Conservation (phyloP, 352 stramenopile species). For the Pythium scleroteichum region DNA sequence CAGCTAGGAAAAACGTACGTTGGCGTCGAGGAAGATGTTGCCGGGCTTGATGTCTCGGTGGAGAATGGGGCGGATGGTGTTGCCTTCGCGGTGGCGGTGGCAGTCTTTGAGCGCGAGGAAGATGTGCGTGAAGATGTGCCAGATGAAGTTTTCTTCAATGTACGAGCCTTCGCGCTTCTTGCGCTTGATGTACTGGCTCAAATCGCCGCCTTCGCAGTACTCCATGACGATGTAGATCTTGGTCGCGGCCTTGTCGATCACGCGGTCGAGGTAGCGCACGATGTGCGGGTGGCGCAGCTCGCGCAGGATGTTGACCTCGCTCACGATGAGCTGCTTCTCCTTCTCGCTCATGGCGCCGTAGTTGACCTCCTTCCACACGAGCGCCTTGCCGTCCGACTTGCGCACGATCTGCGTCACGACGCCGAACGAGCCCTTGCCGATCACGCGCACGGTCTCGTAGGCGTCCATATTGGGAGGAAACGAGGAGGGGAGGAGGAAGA, state of each 20-base stretch:
- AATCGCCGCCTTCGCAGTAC: slow-evolving; percentile 90
- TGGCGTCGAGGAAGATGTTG: slow-evolving; percentile 92
- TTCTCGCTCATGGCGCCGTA: slow-evolving; percentile 93
- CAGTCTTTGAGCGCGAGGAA: slow-evolving; percentile 91
- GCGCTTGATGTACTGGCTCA: slow-evolving; percentile 90
- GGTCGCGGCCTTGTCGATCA: slow-evolving; percentile 91
- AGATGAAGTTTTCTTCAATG: slow-evolving; percentile 93
- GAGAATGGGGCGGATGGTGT: slow-evolving; percentile 79
- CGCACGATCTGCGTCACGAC: slow-evolving; percentile 90
- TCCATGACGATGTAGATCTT: slow-evolving; percentile 97
- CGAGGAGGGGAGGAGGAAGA: background rate
- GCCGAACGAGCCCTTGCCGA: slow-evolving; percentile 92
- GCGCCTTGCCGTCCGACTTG: slow-evolving; percentile 86
- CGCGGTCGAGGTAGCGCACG: slow-evolving; percentile 92
- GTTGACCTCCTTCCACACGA: slow-evolving; percentile 94
- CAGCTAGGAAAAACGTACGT: slow-evolving; percentile 67
- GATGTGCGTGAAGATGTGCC: slow-evolving; percentile 92
- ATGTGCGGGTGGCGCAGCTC: slow-evolving; percentile 93
- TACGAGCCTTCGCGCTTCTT: slow-evolving; percentile 88
- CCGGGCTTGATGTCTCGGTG: slow-evolving; percentile 92
- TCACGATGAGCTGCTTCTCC: slow-evolving; percentile 94
- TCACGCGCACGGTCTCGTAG: slow-evolving; percentile 88
- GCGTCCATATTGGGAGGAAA: slow-evolving; percentile 60
- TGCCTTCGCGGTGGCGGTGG: slow-evolving; percentile 86
- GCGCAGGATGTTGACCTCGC: slow-evolving; percentile 93